Percentiles rank a stretch among this genome's conserved stretches.
Evolutionary conservation across 1,284 basidiomycete species (phyloP).

Genomic region (Earliella scabrosa): DNA sequence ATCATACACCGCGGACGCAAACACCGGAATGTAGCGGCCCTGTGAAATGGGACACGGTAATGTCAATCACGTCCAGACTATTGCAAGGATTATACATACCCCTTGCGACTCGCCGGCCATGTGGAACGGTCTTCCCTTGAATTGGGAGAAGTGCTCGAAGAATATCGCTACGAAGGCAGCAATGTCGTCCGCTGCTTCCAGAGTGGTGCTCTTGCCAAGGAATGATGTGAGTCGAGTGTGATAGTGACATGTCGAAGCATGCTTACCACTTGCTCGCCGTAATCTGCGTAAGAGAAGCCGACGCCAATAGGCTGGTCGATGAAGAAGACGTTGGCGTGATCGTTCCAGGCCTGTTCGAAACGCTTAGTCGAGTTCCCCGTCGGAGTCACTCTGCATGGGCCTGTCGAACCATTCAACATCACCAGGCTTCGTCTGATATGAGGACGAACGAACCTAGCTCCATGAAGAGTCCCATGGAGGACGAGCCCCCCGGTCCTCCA

Average conservation of each 20-base stretch:
- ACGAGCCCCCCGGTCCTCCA: conserved; percentile 59
- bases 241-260: background rate
- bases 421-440: too few species aligned
- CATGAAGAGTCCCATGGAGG: conserved; percentile 67
- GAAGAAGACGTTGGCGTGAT: conserved; percentile 72
- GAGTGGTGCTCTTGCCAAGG: conserved; percentile 50
- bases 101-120: conserved; percentile 68
- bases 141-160: conserved; percentile 73
- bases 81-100: conserved; percentile 40
- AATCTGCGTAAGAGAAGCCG: conserved; percentile 76
- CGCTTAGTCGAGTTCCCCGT: conserved; percentile 46
- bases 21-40: conserved; percentile 86
- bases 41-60: too few species aligned
- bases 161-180: conserved; percentile 77
- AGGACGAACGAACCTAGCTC: conserved; percentile 54
- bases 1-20: conserved; percentile 80
- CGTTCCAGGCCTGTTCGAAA: conserved; percentile 70
- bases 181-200: conserved; percentile 73
- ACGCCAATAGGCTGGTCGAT: conserved; percentile 67
- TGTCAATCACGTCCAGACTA: too few species aligned
- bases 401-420: too few species aligned
- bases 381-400: conserved; percentile 41
- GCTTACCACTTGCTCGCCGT: conserved; percentile 62
- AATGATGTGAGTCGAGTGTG: background rate
- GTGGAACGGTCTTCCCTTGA: conserved; percentile 70